Conservation (phyloP, 169 alveolate species). For the Plasmodium knowlesi region DNA sequence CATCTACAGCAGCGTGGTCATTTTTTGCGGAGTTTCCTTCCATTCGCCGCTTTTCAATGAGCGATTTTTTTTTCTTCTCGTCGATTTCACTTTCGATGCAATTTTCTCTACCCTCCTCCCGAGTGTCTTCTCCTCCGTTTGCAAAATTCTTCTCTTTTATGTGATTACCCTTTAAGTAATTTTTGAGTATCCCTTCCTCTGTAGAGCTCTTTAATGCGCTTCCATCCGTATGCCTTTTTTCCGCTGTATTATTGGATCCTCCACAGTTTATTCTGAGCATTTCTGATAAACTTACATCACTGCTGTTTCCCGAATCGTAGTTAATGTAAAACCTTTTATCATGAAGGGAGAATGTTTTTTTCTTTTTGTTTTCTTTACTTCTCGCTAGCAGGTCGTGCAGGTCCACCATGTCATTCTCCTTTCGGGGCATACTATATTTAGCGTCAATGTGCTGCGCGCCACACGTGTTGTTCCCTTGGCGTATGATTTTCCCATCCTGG, state of each 20-base stretch:
- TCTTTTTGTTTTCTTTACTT: not conserved
- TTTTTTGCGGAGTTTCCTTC: not conserved
- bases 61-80: not conserved
- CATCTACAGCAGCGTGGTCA: not conserved
- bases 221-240: not conserved
- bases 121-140: not conserved
- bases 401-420: not conserved
- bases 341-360: not conserved
- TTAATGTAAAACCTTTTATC: constrained; percentile 54
- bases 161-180: not conserved
- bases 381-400: not conserved
- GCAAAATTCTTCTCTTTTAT: not conserved
- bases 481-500: not conserved
- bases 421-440: not conserved
- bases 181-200: not conserved
- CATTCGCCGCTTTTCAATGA: not conserved
- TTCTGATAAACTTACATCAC: constrained; percentile 9
- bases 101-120: not conserved
- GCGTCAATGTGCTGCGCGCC: not conserved
- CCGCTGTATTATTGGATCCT: not conserved
- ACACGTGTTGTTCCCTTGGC: not conserved
- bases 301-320: constrained; percentile 3
- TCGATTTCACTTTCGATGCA: not conserved
- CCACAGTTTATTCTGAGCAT: not conserved
- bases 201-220: not conserved